Evolutionary conservation across 139 green algal genomes (phyloP).

Genomic region (Chlamydomonas sphaeroides): DNA sequence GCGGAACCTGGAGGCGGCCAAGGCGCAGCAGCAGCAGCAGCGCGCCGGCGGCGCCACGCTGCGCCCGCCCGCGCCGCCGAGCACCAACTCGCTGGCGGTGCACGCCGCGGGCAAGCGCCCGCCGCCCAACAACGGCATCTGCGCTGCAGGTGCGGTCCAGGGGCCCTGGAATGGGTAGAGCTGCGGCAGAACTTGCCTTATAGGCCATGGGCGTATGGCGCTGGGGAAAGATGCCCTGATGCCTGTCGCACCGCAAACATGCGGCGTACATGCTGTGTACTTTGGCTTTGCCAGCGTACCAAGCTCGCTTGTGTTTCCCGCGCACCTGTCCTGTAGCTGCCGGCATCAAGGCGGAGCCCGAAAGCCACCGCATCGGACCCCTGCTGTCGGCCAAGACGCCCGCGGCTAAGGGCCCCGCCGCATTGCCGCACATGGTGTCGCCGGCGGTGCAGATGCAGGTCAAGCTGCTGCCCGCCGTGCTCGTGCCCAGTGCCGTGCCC

Average conservation of each 20-base stretch:
- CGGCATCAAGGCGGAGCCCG: slow-evolving; percentile 24
- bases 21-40: slow-evolving; percentile 19
- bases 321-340: too few relatives aligned
- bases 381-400: slow-evolving; percentile 5
- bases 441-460: slow-evolving; percentile 35
- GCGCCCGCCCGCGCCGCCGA: not conserved
- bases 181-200: too few relatives aligned
- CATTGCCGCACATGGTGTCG: slow-evolving; percentile 13
- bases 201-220: too few relatives aligned
- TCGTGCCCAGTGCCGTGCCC: not conserved
- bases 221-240: too few relatives aligned
- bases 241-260: too few relatives aligned
- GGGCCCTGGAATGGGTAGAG: too few relatives aligned
- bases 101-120: slow-evolving; percentile 10
- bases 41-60: not conserved
- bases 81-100: not conserved
- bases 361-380: too few relatives aligned
- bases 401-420: not conserved
- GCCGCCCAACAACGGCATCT: not conserved
- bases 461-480: slow-evolving; percentile 32
- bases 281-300: too few relatives aligned
- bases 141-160: not conserved
- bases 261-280: too few relatives aligned
- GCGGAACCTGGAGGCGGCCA: slow-evolving; percentile 16
- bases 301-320: too few relatives aligned